A percentile compares a stretch with the other conserved stretches of the same genome.
phyloP scores from a whole-genome alignment of 2,329 filamentous ascomycete genomes.

The Penicillium freii region DNA sequence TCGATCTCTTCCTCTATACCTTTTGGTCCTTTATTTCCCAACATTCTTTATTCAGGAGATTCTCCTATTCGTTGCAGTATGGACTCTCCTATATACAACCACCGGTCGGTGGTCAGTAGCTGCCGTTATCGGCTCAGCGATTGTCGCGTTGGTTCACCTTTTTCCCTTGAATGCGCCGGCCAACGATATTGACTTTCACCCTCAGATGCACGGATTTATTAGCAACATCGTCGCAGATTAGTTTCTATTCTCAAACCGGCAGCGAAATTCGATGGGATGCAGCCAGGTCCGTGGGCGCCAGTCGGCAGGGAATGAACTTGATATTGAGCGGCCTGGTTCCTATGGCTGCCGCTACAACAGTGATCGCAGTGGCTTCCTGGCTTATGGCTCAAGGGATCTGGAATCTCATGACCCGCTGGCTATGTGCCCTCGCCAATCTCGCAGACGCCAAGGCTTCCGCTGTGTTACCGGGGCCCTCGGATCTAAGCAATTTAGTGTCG shows the following conservation, averaged over 20 bases:
- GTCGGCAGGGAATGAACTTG: slow-evolving; percentile 29
- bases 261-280: slow-evolving; percentile 33
- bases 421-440: slow-evolving; percentile 21
- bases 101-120: slow-evolving; percentile 17
- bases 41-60: slow-evolving; percentile 32
- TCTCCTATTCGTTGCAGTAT: slow-evolving; percentile 21
- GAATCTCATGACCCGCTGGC: slow-evolving; percentile 23
- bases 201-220: slow-evolving; percentile 20
- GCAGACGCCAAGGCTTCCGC: slow-evolving; percentile 12
- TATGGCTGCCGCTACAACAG: slow-evolving; percentile 19
- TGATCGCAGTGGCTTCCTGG: slow-evolving; percentile 22
- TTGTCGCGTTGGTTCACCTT: slow-evolving; percentile 24
- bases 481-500: slow-evolving; percentile 9
- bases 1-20: slow-evolving; percentile 19
- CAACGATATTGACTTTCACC: not conserved
- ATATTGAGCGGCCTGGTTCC: slow-evolving; percentile 31
- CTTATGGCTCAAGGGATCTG: slow-evolving; percentile 25
- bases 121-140: slow-evolving; percentile 18
- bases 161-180: not conserved
- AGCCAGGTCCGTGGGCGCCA: slow-evolving; percentile 28
- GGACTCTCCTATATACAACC: slow-evolving; percentile 25
- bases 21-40: slow-evolving; percentile 29
- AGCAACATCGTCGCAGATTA: slow-evolving; percentile 29
- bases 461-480: slow-evolving; percentile 14
- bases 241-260: slow-evolving; percentile 34